phyloP scores from a whole-genome alignment of 1,284 basidiomycete genomes.

The Ganoderma resinaceum region DNA sequence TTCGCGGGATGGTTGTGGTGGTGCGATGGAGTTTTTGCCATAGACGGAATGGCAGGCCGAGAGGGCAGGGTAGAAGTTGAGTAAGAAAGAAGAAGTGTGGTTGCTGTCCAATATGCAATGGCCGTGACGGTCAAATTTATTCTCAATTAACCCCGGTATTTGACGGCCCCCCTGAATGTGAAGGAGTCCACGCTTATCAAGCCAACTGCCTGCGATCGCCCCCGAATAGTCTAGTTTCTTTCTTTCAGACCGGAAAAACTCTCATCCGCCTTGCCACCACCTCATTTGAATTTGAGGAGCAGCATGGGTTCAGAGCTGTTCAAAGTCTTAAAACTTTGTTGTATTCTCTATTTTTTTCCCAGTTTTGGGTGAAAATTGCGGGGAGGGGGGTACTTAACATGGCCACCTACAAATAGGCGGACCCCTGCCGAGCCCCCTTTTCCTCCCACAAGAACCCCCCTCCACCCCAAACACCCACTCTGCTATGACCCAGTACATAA shows the following conservation, averaged over 20 bases:
- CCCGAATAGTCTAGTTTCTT: background rate
- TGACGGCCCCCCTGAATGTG: background rate
- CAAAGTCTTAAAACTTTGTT: slow-evolving; percentile 3
- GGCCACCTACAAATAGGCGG: background rate
- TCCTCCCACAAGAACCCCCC: slow-evolving; percentile 2
- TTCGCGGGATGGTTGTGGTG: background rate
- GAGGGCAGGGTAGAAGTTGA: background rate
- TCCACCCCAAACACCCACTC: background rate
- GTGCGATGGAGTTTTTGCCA: background rate
- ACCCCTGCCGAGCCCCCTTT: background rate
- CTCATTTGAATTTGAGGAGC: background rate
- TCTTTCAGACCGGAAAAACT: background rate
- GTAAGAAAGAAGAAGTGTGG: background rate
- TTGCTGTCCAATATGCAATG: background rate
- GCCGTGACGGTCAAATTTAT: background rate
- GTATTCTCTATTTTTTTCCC: background rate
- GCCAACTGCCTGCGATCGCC: background rate
- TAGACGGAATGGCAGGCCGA: background rate
- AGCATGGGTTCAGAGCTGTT: background rate
- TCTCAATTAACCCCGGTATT: background rate
- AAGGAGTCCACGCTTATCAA: background rate
- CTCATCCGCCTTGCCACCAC: background rate
- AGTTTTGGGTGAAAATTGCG: background rate
- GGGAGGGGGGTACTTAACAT: background rate
- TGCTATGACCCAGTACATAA: background rate